A percentile compares a stretch with the other conserved stretches of the same genome.
phyloP scores from a whole-genome alignment of 2,329 filamentous ascomycete species.

The Fusarium fujikuroi region DNA sequence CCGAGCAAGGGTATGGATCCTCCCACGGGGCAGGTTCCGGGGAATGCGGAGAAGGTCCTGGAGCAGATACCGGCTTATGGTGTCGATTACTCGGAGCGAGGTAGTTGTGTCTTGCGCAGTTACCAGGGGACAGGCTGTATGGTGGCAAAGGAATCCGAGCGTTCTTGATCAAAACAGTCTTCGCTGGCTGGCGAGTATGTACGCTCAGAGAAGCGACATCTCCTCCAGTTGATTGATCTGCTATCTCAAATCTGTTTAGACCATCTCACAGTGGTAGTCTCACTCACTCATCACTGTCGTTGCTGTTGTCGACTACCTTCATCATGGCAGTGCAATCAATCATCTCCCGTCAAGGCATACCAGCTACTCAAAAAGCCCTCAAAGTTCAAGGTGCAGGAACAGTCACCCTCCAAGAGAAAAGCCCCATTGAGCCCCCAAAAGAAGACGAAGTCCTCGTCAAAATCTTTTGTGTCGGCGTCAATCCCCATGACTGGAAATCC shows the following conservation, averaged over 20 bases:
- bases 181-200: neutral
- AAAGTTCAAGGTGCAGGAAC: neutral
- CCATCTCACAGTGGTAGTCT: neutral
- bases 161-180: neutral
- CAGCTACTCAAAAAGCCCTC: neutral
- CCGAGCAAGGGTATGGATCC: conserved; percentile 2
- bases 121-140: neutral
- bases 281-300: neutral
- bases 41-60: neutral
- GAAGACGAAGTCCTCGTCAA: conserved; percentile 22
- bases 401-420: neutral
- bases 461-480: conserved; percentile 26
- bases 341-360: neutral
- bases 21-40: neutral
- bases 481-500: conserved; percentile 35
- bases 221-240: neutral
- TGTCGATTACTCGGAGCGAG: neutral
- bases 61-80: neutral
- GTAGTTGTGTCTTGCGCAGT: rapidly evolving
- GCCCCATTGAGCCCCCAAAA: neutral
- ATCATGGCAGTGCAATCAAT: conserved; percentile 5
- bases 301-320: neutral
- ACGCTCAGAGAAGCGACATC: neutral
- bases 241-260: neutral
- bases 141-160: neutral